These are phyloP conservation scores for Magnolia kwangsiensis DNA, from an alignment of 164 flowering plant species.

Conservation along the genomic window DNA sequence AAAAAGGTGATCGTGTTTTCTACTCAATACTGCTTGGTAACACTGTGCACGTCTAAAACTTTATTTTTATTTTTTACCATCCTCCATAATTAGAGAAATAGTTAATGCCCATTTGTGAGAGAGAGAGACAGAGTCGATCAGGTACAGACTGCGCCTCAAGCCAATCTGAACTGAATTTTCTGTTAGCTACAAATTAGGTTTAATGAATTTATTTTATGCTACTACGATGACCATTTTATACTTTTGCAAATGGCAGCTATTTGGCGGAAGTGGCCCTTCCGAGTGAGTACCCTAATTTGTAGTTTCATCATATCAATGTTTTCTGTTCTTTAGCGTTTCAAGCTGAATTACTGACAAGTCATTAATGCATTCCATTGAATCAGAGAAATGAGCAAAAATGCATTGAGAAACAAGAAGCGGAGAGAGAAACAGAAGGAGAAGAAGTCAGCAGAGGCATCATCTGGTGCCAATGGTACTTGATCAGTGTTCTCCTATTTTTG, in stretches of 20 bases:
- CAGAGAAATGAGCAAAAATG: constrained; percentile 83
- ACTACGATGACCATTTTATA: constrained; percentile 11
- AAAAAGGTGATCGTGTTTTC: no score
- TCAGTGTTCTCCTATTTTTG: background rate
- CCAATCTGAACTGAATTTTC: background rate
- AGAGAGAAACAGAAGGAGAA: constrained; percentile 92
- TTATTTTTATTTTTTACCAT: no score
- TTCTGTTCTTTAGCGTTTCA: background rate
- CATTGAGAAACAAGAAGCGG: constrained; percentile 81
- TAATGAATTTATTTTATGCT: background rate
- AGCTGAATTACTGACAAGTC: background rate
- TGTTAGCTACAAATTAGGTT: background rate
- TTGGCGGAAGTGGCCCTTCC: constrained; percentile 56
- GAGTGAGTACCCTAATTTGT: constrained; percentile 45
- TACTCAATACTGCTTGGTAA: no score
- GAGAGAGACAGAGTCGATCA: no score
- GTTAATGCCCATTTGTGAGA: background rate
- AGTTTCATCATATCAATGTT: background rate
- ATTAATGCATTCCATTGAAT: background rate
- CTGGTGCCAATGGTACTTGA: constrained; percentile 24
- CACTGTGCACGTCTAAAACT: no score
- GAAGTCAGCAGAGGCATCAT: constrained; percentile 59
- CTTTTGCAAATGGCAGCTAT: constrained; percentile 44
- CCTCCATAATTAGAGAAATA: background rate
- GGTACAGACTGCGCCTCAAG: background rate